Evolutionary conservation across 345 rosid species (phyloP).

Genomic region (Jatropha curcas): DNA sequence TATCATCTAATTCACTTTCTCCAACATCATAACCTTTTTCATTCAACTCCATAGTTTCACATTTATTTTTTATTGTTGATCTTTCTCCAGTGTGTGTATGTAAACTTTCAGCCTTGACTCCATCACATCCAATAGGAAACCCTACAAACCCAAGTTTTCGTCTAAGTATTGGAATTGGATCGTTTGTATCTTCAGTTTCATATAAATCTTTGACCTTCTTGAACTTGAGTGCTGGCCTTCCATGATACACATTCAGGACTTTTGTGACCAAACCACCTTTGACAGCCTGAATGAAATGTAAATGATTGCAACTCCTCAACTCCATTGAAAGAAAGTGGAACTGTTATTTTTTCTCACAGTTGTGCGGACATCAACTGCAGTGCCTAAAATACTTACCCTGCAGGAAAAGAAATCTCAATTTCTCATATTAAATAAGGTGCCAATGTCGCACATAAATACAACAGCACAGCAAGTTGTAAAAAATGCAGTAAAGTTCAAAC

Average conservation of each 20-base stretch:
- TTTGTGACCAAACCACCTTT: conserved; percentile 38
- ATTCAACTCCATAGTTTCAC: conserved; percentile 24
- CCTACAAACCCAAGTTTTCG: conserved; percentile 30
- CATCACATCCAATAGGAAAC: conserved; percentile 18
- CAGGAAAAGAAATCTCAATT: not conserved
- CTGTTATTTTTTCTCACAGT: not conserved
- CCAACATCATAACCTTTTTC: conserved; percentile 11
- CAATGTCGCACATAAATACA: too few relatives aligned
- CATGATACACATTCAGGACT: conserved; percentile 36
- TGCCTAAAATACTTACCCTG: not conserved
- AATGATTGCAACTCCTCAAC: conserved; percentile 47
- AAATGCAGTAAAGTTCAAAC: not conserved
- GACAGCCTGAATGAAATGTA: conserved; percentile 47
- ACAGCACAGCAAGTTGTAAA: not conserved
- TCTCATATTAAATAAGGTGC: not conserved
- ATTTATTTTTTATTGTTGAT: conserved; percentile 12
- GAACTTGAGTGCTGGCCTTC: conserved; percentile 48
- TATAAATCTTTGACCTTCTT: conserved; percentile 51
- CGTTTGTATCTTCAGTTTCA: conserved; percentile 16
- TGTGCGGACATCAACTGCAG: not conserved
- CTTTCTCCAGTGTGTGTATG: conserved; percentile 10
- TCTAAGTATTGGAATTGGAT: conserved; percentile 19
- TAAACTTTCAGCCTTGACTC: conserved; percentile 29
- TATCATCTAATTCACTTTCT: conserved; percentile 31
- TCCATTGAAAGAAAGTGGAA: conserved; percentile 41